Percentiles rank a stretch among this genome's conserved stretches.
These are phyloP conservation scores for Trichoderma pleuroti DNA, from an alignment of 2,329 filamentous ascomycete genomes.

Conservation along the genomic window DNA sequence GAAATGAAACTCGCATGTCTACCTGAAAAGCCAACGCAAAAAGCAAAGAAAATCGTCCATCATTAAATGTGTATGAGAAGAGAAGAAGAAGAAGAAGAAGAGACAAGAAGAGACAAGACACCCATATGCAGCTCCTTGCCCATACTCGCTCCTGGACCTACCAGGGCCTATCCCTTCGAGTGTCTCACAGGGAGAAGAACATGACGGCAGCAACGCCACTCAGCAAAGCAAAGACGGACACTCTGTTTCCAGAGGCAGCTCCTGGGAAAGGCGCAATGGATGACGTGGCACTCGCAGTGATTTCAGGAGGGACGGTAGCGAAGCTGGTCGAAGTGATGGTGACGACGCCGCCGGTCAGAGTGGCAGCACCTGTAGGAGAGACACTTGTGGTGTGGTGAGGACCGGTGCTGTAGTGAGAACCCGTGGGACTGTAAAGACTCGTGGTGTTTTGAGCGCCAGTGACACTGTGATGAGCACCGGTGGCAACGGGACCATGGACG, in stretches of 20 bases:
- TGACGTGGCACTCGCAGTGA: background rate
- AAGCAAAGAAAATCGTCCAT: constrained; percentile 9
- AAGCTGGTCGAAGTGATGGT: background rate
- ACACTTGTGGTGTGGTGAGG: background rate
- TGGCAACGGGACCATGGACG: background rate
- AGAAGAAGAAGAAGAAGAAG: background rate
- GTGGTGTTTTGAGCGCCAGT: background rate
- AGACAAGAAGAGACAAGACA: background rate
- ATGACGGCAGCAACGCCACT: constrained; percentile 7
- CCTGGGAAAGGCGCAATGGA: constrained; percentile 10
- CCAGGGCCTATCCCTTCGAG: background rate
- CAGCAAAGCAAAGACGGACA: constrained; percentile 7
- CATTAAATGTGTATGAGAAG: constrained; percentile 14
- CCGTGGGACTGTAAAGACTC: background rate
- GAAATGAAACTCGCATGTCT: background rate
- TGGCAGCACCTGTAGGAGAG: background rate
- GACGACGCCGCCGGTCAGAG: background rate
- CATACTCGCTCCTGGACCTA: background rate
- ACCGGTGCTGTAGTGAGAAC: background rate
- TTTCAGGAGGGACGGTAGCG: background rate
- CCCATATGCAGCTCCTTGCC: background rate
- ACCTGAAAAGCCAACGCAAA: constrained; percentile 2
- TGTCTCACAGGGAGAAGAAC: constrained; percentile 9
- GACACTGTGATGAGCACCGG: background rate
- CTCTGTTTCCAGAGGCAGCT: constrained; percentile 1